Conservation (phyloP, 1,284 basidiomycete species). For the Cryptococcus amylolentus region DNA sequence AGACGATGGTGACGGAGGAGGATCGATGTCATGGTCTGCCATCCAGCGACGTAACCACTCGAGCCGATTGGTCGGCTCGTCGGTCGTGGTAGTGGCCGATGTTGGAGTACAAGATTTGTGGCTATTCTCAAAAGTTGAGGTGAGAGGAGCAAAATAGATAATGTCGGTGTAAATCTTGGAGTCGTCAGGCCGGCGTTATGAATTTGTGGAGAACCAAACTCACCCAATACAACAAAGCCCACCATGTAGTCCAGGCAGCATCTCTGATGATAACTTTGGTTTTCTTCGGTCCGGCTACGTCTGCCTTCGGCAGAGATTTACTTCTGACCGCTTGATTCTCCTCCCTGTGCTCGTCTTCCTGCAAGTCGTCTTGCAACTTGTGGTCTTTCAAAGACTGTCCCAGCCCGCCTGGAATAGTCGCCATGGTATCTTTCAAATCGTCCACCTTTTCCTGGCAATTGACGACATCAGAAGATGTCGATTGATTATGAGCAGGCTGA, state of each 20-base stretch:
- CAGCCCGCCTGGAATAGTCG: not conserved
- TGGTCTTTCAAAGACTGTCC: not conserved
- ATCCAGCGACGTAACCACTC: conserved; percentile 45
- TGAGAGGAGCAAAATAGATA: conserved; percentile 77
- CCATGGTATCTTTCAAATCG: conserved; percentile 2
- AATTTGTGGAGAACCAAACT: conserved; percentile 23
- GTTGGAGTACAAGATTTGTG: conserved; percentile 13
- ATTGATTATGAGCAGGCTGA: not conserved
- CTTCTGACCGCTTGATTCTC: not conserved
- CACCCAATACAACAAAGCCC: conserved; percentile 77
- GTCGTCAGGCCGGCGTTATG: conserved; percentile 2
- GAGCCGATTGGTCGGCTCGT: conserved; percentile 19
- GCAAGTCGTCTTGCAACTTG: not conserved
- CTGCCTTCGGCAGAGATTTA: not conserved
- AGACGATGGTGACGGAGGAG: not conserved
- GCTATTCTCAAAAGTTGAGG: conserved; percentile 55
- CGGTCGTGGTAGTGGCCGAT: conserved; percentile 1
- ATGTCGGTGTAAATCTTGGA: conserved; percentile 75
- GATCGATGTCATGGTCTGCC: conserved; percentile 25
- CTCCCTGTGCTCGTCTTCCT: not conserved
- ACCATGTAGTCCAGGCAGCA: conserved; percentile 76
- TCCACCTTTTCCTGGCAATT: not conserved
- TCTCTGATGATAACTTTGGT: conserved; percentile 66
- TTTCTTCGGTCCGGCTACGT: conserved; percentile 51
- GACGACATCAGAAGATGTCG: not conserved